Evolutionary conservation across 1,284 basidiomycete species (phyloP), one percentile per base, ranked within the genome.

Genomic region (Puccinia novopanici): DNA sequence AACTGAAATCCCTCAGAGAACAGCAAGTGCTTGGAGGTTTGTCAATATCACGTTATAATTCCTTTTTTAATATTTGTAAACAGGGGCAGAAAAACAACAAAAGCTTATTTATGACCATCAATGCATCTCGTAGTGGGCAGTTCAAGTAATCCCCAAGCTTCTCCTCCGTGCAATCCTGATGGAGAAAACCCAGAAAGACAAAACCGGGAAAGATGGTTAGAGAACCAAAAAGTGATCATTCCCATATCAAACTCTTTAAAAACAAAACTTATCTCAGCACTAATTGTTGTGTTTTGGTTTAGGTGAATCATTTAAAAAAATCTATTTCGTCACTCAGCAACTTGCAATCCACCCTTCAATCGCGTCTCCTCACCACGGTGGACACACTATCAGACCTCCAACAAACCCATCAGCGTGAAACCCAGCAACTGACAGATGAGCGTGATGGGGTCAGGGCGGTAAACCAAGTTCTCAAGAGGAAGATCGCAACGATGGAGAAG

Each of bases 121-220:
- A 40, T n/a, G 40, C 9, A 37, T 71, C 24, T 12, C 9, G 22
- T 40, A 45, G 55, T 42, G 10, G 54, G 40, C 55, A 37, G 54
- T 24, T 74, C 55, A 5, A 74, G 24, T 37, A 27, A 73, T 57
- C 54, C 48, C n/a, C 71, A 54, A 54, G 50, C 34, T 50, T 75
- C 61, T 67, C n/a, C 40, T 48, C 67, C 45, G 17, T n/a, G 42
- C 19, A 42, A 24, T 59, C 34, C 63, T 12, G 65, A 54, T 54
- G 63, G 68, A 40, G 52, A 45, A 40, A 45, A 37, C 34, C 54
- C 48, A 17, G 54, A 65, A 68, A 37, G 54, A 52, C 67, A 78
- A 78, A 57, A 68, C 50, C 48, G 76, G 17, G 77, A 80, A 73
- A 80, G 61, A 59, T 80, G 77, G 77, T 54, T 80, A 48, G 77